phyloP scores from a whole-genome alignment of 306 rosid species.

The Malus sieversii region DNA sequence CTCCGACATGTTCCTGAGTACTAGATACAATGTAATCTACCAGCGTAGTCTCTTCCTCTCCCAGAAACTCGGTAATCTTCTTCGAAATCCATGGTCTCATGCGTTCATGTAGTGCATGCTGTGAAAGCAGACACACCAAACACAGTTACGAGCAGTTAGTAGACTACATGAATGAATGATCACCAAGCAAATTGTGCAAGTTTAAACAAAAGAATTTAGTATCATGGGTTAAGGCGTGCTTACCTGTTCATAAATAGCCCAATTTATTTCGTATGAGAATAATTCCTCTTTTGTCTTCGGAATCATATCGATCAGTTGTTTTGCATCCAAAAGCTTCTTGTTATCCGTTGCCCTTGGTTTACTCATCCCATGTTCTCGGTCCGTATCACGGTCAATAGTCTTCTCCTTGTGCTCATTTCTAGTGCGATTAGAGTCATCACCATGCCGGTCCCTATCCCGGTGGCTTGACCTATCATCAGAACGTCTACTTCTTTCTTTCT shows the following conservation, averaged over 20 bases:
- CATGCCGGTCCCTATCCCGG: slow-evolving; percentile 67
- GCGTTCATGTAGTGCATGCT: slow-evolving; percentile 87
- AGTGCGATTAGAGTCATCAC: slow-evolving; percentile 50
- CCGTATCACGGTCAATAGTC: slow-evolving; percentile 48
- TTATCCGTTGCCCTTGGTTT: slow-evolving; percentile 62
- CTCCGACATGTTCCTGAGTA: slow-evolving; percentile 86
- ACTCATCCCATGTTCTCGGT: slow-evolving; percentile 54
- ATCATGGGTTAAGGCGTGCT: neutral
- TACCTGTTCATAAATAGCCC: slow-evolving; percentile 91
- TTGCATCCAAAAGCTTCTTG: slow-evolving; percentile 79
- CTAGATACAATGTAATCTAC: slow-evolving; percentile 94
- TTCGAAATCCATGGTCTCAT: slow-evolving; percentile 99
- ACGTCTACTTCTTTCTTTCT: slow-evolving; percentile 78
- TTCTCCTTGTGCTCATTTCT: slow-evolving; percentile 65
- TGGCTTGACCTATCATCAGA: slow-evolving; percentile 59
- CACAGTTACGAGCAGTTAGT: neutral
- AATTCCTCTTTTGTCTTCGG: slow-evolving; percentile 96
- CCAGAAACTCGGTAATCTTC: slow-evolving; percentile 84
- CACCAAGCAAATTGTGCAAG: neutral
- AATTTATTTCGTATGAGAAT: slow-evolving; percentile 83
- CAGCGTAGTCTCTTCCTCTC: slow-evolving; percentile 89
- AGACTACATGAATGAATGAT: neutral
- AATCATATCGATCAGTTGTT: slow-evolving; percentile 94
- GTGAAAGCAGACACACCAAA: slow-evolving; percentile 13
- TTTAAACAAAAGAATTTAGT: neutral